Percentiles rank a stretch among this genome's conserved stretches.
Conservation (phyloP, 352 stramenopile species). For the Phytophthora sp. region DNA sequence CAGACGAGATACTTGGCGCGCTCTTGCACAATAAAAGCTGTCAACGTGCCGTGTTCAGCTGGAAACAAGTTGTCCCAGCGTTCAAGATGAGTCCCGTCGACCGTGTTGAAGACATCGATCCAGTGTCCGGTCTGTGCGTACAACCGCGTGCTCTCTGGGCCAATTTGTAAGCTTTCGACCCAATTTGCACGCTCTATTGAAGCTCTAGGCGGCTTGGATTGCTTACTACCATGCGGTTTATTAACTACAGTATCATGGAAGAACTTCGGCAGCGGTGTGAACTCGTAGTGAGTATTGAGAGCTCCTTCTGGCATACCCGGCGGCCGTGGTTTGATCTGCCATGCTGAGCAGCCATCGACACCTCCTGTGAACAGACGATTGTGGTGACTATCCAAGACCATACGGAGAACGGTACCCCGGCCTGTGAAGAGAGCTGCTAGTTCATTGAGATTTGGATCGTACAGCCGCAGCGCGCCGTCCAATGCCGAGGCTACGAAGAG, state of each 20-base stretch:
- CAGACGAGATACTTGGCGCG: constrained; percentile 74
- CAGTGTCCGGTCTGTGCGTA: constrained; percentile 58
- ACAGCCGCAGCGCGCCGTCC: constrained; percentile 68
- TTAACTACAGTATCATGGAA: constrained; percentile 36
- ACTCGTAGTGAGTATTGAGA: constrained; percentile 67
- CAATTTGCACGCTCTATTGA: constrained; percentile 32
- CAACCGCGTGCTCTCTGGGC: constrained; percentile 41
- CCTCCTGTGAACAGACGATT: constrained; percentile 64
- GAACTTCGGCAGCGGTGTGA: constrained; percentile 53
- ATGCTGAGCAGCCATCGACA: constrained; percentile 67
- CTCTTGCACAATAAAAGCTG: constrained; percentile 67
- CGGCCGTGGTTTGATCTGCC: constrained; percentile 54
- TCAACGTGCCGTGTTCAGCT: constrained; percentile 60
- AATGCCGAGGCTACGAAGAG: constrained; percentile 70
- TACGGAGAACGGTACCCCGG: constrained; percentile 55
- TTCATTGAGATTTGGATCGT: constrained; percentile 63
- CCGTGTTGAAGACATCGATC: constrained; percentile 62
- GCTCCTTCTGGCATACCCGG: constrained; percentile 41
- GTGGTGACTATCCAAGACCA: constrained; percentile 62
- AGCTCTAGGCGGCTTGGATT: constrained; percentile 17
- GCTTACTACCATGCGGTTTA: constrained; percentile 21
- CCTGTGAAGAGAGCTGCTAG: constrained; percentile 57
- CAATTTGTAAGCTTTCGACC: constrained; percentile 63
- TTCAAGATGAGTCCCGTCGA: constrained; percentile 56
- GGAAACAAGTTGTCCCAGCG: constrained; percentile 61